These are phyloP conservation scores for Acidiella bohemica DNA, from an alignment of 495 filamentous ascomycete species.

Conservation along the genomic window DNA sequence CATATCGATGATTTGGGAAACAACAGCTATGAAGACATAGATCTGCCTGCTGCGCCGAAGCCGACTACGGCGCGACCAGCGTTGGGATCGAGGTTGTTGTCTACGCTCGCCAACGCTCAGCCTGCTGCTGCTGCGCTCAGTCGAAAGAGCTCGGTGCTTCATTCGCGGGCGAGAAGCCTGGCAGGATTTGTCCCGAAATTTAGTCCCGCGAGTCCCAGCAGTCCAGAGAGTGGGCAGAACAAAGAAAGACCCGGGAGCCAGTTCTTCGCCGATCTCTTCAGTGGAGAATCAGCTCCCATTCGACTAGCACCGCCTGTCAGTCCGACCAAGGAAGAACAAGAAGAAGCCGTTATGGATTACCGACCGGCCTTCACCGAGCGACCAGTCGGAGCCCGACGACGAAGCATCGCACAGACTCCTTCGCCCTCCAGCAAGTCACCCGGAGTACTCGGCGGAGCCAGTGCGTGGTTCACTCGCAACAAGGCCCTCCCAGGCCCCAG, in stretches of 20 bases:
- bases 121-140: constrained; percentile 12
- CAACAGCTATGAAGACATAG: neutral
- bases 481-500: constrained; percentile 3
- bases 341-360: constrained; percentile 20
- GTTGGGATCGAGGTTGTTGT: constrained; percentile 7
- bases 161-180: constrained; percentile 17
- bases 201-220: neutral
- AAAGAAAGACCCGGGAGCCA: constrained; percentile 2
- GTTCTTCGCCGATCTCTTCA: constrained; percentile 21
- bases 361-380: constrained; percentile 13
- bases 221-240: neutral
- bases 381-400: constrained; percentile 1
- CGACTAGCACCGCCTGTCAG: constrained; percentile 16
- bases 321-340: constrained; percentile 17
- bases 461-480: constrained; percentile 17
- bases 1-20: constrained; percentile 8
- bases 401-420: constrained; percentile 2
- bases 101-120: constrained; percentile 13
- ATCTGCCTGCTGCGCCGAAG: neutral
- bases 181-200: constrained; percentile 16
- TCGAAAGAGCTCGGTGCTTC: constrained; percentile 11
- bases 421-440: neutral
- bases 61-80: constrained; percentile 5
- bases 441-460: too few relatives aligned
- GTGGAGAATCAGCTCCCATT: constrained; percentile 20